Evolutionary conservation across 345 rosid genomes (phyloP).

Genomic region (thale cress (Arabidopsis thaliana)): DNA sequence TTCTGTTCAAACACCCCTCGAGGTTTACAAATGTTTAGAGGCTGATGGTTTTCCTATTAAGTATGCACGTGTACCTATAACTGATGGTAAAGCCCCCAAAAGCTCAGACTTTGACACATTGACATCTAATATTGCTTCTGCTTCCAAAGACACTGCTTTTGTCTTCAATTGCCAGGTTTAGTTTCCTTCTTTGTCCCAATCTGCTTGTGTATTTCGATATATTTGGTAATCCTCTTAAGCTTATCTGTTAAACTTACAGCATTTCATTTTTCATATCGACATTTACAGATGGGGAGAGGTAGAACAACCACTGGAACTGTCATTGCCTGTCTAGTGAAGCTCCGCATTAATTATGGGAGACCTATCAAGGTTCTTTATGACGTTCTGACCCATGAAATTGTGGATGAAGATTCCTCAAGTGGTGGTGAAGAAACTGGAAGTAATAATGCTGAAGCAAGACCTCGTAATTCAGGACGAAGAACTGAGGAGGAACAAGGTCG

Average conservation of each 20-base stretch:
- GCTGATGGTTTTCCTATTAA: conserved; percentile 80
- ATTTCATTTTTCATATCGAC: conserved; percentile 29
- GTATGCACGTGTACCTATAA: conserved; percentile 95
- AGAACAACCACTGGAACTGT: conserved; percentile 99
- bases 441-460: conserved; percentile 47
- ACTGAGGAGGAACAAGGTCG: conserved; percentile 57
- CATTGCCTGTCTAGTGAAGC: conserved; percentile 95
- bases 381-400: conserved; percentile 62
- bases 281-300: conserved; percentile 94
- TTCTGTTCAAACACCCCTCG: conserved; percentile 90
- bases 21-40: conserved; percentile 87
- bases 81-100: conserved; percentile 98
- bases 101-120: conserved; percentile 89
- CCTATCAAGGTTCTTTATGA: conserved; percentile 73
- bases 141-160: conserved; percentile 86
- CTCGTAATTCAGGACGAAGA: conserved; percentile 45
- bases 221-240: not conserved
- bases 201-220: conserved; percentile 23
- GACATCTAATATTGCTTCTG: conserved; percentile 81
- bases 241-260: not conserved
- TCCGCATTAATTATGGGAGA: conserved; percentile 82
- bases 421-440: conserved; percentile 89
- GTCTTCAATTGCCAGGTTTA: conserved; percentile 98
- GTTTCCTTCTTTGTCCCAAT: conserved; percentile 15
- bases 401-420: conserved; percentile 81